Evolutionary conservation across 352 stramenopile genomes (phyloP), one percentile per base, ranked within the genome.

Genomic region (Pythium myriotylum): DNA sequence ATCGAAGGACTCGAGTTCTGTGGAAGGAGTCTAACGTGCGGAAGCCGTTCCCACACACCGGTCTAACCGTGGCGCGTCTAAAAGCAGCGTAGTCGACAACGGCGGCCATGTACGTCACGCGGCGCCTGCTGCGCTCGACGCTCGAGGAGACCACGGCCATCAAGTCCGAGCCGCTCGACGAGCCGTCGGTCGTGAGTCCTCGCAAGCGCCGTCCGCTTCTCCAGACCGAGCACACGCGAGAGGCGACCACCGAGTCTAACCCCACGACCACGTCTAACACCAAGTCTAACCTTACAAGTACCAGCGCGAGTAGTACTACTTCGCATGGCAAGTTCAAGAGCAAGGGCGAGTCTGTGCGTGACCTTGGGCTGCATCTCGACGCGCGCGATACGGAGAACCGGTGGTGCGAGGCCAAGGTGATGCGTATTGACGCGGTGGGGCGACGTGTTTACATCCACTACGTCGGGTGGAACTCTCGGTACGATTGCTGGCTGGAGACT

Each of bases 391-490:
- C 68, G 17, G 51, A 68, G 37, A 72, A 89, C 8, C 69, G 78
- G 50, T 92, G 79, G 73, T 73, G 74, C 8, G 81, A 91, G 59
- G 84, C 79, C 35, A 81, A 81, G 37, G 72, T 92, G 26, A 24
- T 90, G 37, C 62, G 80, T 14, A 41, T 89, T 26, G 64, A 90
- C 50, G 47, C 54, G 10, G 39, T 58, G 0, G 66, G 74, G 24
- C 49, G 73, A 22, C 48, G 68, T 13, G 54, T 85, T 20, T 89
- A 78, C 24, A 74, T 91, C 42, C 84, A 92, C 50, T 91, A 89
- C 61, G 83, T 92, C 52, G 81, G 84, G 41, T 92, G 81, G 81
- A 92, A 92, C 62, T 51, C 81, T 2, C 75, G 84, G 9, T 88
- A 88, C 53, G 84, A 92, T 49, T 73, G 70, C 46, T 92, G 84